Percentiles rank a stretch among this genome's conserved stretches.
Evolutionary conservation across 352 stramenopile genomes (phyloP).

Genomic region (Aphanomyces stellatus): DNA sequence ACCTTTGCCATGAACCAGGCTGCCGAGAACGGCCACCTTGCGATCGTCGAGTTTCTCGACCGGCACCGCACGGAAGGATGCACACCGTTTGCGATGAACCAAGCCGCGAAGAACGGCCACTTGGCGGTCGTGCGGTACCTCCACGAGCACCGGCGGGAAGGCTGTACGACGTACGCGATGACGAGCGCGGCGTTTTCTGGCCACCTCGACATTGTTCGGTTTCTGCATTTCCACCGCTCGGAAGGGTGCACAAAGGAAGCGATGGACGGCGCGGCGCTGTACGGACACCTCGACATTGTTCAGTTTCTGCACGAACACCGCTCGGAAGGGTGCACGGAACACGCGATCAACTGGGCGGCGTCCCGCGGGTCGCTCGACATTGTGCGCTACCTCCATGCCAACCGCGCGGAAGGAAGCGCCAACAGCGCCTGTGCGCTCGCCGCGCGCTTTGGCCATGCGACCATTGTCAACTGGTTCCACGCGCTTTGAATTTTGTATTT

Average conservation of each 20-base stretch:
- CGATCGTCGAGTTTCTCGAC: constrained; percentile 31
- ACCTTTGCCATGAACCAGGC: constrained; percentile 30
- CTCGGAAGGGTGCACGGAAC: constrained; percentile 33
- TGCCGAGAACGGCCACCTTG: constrained; percentile 26
- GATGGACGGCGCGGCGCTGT: constrained; percentile 37
- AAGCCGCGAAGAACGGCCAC: constrained; percentile 27
- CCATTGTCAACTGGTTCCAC: constrained; percentile 19
- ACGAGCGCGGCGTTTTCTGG: constrained; percentile 28
- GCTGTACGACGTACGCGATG: constrained; percentile 28
- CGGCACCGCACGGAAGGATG: constrained; percentile 27
- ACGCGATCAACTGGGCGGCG: constrained; percentile 37
- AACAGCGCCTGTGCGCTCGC: constrained; percentile 7
- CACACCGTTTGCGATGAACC: constrained; percentile 26
- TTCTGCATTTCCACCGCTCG: constrained; percentile 29
- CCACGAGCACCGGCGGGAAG: constrained; percentile 25
- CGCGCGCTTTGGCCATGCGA: constrained; percentile 15
- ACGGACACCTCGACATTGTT: constrained; percentile 38
- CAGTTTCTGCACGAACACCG: constrained; percentile 38
- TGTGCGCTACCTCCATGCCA: constrained; percentile 12
- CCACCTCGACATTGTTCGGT: constrained; percentile 27
- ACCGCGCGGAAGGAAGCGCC: constrained; percentile 11
- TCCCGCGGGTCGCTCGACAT: constrained; percentile 23
- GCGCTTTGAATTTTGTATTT: background rate
- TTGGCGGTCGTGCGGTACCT: constrained; percentile 27
- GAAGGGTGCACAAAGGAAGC: constrained; percentile 37